Evolutionary conservation across 148 eudicot species (phyloP).

Genomic region (Fallopia convolvulus): DNA sequence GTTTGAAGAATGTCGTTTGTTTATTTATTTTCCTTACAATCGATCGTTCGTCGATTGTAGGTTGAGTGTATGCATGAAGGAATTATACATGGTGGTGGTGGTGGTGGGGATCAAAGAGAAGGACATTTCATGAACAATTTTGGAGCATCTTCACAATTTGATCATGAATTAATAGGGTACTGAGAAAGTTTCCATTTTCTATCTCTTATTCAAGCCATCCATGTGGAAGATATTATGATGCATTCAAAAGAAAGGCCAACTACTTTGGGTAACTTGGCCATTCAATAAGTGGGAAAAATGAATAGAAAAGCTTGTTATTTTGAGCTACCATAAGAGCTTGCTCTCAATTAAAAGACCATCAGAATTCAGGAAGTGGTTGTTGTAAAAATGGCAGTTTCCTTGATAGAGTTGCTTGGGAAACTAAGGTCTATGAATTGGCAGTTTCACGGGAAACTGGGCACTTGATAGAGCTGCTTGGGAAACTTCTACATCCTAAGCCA

Average conservation of each 20-base stretch:
- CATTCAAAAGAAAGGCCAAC: neutral
- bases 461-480: too few relatives aligned
- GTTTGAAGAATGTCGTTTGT: neutral
- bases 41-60: conserved; percentile 20
- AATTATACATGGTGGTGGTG: conserved; percentile 15
- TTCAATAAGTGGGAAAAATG: conserved; percentile 2
- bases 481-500: too few relatives aligned
- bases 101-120: conserved; percentile 31
- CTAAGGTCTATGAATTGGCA: too few relatives aligned
- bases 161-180: conserved; percentile 45
- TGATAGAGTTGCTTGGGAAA: too few relatives aligned
- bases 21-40: too few relatives aligned
- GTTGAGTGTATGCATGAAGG: conserved; percentile 50
- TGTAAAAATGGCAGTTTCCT: too few relatives aligned
- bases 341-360: neutral
- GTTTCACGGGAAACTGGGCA: too few relatives aligned
- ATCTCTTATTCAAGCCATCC: too few relatives aligned
- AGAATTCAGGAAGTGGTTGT: neutral
- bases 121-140: conserved; percentile 34
- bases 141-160: conserved; percentile 25
- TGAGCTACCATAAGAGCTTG: neutral
- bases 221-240: neutral
- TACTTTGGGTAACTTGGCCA: neutral
- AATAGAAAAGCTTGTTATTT: neutral
- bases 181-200: neutral